Base-by-base conservation (phyloP, 768 basidiomycete genomes). In the Roridomyces roridus region DNA sequence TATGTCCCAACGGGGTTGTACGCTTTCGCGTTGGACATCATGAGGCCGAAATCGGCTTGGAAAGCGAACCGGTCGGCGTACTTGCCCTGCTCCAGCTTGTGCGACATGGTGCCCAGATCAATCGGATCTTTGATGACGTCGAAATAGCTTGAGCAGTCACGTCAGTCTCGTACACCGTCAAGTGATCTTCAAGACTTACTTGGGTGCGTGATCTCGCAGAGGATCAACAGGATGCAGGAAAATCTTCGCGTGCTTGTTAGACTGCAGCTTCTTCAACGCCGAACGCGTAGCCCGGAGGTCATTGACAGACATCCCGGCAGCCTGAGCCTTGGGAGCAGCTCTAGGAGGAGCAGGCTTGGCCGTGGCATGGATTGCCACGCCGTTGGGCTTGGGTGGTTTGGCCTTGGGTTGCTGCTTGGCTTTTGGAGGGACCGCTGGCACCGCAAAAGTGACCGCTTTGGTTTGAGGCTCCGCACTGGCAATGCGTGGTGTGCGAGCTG, bases 191-290 rank as follows among this genome's bases (percentile, higher is more conserved):
- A 62, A 79, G n/a, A n/a, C 83, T 49, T 70, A 96, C 92, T 91
- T 91, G n/a, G 92, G 92, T 10, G 94, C 95, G 66, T 85, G 83
- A 65, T 97, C 95, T 61, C 94, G 82, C 37, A 96, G 85, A n/a
- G 95, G 95, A 73, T 97, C 95, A n/a, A 98, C 96, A 28, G 96
- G 94, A 55, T 91, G 86, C 37, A 87, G 76, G 73, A 98, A 98
- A 49, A 91, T 66, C 24, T 73, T 69, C 4, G 91, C 87, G 57
- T 84, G 85, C 70, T 91, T 94, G 71, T 94, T 83, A 23, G 82
- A 67, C 66, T 83, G 82, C 28, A 96, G 73, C 69, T 95, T 96
- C 80, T 90, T 89, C 67, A 96, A 71, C 3, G 87, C 88, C 57
- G 82, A 90, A 47, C 86, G 83, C 62, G 85, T 91, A 9, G 89